These are phyloP conservation scores for Ogataea allantospora DNA, from an alignment of 805 yeast species.

Conservation along the genomic window DNA sequence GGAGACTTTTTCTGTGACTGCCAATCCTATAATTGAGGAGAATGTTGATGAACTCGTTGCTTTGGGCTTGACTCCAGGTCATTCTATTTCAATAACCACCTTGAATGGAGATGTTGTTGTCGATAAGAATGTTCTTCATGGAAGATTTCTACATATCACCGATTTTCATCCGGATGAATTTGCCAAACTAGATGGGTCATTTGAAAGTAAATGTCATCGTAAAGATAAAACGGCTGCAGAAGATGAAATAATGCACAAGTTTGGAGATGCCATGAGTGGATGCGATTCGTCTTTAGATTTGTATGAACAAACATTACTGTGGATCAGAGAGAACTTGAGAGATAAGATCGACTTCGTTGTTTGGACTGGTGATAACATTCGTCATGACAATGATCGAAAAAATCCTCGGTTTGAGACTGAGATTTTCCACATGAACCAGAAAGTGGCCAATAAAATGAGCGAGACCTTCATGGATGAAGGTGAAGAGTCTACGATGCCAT, in stretches of 20 bases:
- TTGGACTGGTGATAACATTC: constrained; percentile 89
- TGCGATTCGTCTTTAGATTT: constrained; percentile 73
- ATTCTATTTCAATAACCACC: constrained; percentile 34
- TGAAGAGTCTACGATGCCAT: constrained; percentile 31
- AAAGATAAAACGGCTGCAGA: constrained; percentile 34
- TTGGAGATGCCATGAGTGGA: constrained; percentile 72
- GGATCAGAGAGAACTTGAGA: constrained; percentile 62
- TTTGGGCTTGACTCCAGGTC: constrained; percentile 42
- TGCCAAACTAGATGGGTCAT: constrained; percentile 51
- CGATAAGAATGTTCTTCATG: constrained; percentile 45
- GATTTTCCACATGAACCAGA: constrained; percentile 66
- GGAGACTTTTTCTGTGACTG: too few relatives aligned
- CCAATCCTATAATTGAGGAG: constrained; percentile 15
- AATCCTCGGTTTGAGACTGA: constrained; percentile 71
- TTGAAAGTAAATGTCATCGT: constrained; percentile 56
- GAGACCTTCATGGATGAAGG: constrained; percentile 50
- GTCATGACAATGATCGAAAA: constrained; percentile 78
- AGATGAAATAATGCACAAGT: constrained; percentile 55
- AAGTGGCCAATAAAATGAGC: constrained; percentile 52
- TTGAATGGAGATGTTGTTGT: constrained; percentile 14
- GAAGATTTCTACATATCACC: constrained; percentile 81
- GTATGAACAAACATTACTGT: constrained; percentile 59
- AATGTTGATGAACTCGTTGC: constrained; percentile 30
- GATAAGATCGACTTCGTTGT: constrained; percentile 82
- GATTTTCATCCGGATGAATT: constrained; percentile 83